These are phyloP conservation scores for Backusella macrospora DNA, from an alignment of 192 early-diverging fungal species.

Conservation along the genomic window DNA sequence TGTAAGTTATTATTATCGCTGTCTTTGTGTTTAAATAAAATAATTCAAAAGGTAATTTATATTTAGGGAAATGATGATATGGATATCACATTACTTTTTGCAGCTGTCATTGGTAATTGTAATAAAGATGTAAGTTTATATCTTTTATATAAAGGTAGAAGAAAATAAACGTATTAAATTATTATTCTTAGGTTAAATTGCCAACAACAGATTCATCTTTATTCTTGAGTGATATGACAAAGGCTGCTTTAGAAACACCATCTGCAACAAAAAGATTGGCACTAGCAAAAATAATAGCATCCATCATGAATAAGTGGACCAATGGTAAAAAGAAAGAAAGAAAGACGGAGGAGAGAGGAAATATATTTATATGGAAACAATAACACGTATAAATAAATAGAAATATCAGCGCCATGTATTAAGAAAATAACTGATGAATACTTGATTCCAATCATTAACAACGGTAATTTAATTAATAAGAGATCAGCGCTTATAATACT, in stretches of 20 bases:
- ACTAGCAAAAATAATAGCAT: constrained; percentile 10
- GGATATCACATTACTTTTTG: constrained; percentile 34
- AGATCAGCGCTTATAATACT: constrained; percentile 7
- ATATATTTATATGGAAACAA: no score
- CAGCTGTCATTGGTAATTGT: constrained; percentile 33
- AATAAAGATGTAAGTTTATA: constrained; percentile 30
- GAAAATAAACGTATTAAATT: neutral
- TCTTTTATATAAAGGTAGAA: neutral
- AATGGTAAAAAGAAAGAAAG: constrained; percentile 19
- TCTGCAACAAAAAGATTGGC: constrained; percentile 4
- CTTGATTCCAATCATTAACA: constrained; percentile 16
- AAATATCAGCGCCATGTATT: constrained; percentile 4
- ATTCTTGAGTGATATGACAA: constrained; percentile 17
- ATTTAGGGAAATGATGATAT: neutral
- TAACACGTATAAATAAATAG: constrained; percentile 7
- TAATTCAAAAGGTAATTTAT: neutral
- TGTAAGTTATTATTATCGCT: neutral
- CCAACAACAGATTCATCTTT: neutral
- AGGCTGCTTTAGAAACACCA: neutral
- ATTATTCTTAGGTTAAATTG: constrained; percentile 17
- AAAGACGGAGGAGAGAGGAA: neutral
- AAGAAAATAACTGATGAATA: constrained; percentile 1
- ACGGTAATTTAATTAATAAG: neutral
- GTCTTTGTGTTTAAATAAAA: neutral
- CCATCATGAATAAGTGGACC: constrained; percentile 34